Evolutionary conservation across 2,329 filamentous ascomycete genomes (phyloP), one percentile per base, ranked within the genome.

Genomic region (Thermothelomyces thermophilus): DNA sequence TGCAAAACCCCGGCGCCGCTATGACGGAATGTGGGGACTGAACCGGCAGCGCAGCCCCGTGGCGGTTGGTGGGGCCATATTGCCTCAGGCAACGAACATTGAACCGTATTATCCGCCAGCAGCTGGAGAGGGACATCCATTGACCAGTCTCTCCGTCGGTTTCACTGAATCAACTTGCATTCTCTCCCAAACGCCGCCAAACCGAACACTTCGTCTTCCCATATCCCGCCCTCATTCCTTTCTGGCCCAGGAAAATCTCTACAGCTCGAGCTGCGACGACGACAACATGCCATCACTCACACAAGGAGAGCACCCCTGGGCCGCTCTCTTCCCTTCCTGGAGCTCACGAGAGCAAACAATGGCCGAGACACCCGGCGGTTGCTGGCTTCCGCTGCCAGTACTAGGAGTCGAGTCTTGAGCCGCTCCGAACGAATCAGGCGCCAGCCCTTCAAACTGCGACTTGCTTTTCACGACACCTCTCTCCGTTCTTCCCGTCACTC

Each of bases 1-100:
- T n/a, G n/a, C n/a, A n/a, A n/a, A n/a, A n/a, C n/a, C n/a, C n/a
- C n/a, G n/a, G n/a, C n/a, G n/a, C n/a, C 14, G 33, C 7, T 35
- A 35, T n/a, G 33, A n/a, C 31, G 9, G 14, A 24, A 17, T 17
- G 20, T 24, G 19, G 31, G 31, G 6, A 20, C 11, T 7, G 22
- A 6, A 14, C 5, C 13, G 30, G 42, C 17, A 14, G 31, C 16
- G 31, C 20, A 14, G 36, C 20, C 10, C 17, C 3, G 11, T 17
- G 13, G 35, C 7, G 19, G 11, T 10, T 41, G n/a, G 45, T 47
- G 45, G 45, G 36, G 45, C 37, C 16, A 35, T 14, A 7, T 30
- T 20, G 43, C 48, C 48, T 50, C 41, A 50, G 48, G 48, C 48
- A 50, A 31, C 35, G n/a, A 28, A 33, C 48, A 9, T 39, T 26